Evolutionary conservation across 441 rosid species (phyloP).

Genomic region (Dalechampia spathulata): DNA sequence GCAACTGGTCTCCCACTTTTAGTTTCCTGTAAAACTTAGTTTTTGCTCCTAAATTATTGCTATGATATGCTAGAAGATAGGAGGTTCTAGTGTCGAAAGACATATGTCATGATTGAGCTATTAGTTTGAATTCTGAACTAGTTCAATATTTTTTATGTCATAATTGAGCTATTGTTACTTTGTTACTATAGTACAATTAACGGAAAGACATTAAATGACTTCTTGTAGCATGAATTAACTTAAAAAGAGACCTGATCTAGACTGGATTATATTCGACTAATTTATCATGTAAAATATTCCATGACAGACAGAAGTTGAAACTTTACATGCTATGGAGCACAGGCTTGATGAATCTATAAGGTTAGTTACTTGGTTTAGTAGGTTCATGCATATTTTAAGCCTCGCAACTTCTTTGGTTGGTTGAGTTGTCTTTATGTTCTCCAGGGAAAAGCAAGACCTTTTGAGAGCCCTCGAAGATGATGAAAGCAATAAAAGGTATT

Average conservation of each 20-base stretch:
- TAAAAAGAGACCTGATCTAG: not conserved
- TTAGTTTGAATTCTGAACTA: not conserved
- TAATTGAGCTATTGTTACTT: too few species aligned
- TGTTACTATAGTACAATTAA: too few species aligned
- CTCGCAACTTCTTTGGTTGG: conserved; percentile 7
- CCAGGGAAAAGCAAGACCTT: conserved; percentile 56
- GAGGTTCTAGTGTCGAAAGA: not conserved
- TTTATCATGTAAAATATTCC: not conserved
- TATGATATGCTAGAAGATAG: not conserved
- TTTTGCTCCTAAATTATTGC: not conserved
- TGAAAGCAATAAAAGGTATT: conserved; percentile 45
- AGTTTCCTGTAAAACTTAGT: not conserved
- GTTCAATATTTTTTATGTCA: too few species aligned
- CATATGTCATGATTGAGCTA: not conserved
- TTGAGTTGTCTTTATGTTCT: conserved; percentile 20
- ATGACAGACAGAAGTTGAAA: conserved; percentile 48
- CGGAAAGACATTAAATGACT: not conserved
- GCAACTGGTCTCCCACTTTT: not conserved
- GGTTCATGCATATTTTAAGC: not conserved
- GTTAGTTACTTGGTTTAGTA: conserved; percentile 27
- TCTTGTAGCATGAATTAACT: not conserved
- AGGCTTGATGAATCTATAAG: conserved; percentile 61
- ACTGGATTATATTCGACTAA: not conserved
- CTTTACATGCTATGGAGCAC: conserved; percentile 40
- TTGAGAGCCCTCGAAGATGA: conserved; percentile 46